A percentile compares a stretch with the other conserved stretches of the same genome.
phyloP scores from a whole-genome alignment of 2,329 filamentous ascomycete genomes.

The Cladorrhinum sp. region DNA sequence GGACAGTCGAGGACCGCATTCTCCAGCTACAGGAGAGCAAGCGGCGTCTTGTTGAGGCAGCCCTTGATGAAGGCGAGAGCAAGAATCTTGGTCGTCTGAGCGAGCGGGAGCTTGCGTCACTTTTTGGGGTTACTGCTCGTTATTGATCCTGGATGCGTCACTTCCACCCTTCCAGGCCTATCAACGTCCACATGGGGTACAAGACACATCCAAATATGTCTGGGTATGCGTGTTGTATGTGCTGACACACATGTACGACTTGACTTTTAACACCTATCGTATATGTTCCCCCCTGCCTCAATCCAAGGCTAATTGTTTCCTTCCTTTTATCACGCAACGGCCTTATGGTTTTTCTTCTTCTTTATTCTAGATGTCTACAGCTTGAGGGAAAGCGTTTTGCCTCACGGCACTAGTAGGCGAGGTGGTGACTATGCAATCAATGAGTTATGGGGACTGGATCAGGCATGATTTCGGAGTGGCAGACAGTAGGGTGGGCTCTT shows the following conservation, averaged over 20 bases:
- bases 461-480: too few relatives aligned
- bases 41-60: conserved; percentile 70
- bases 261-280: too few relatives aligned
- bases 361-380: not conserved
- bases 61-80: conserved; percentile 72
- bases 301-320: too few relatives aligned
- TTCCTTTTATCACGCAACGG: too few relatives aligned
- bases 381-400: too few relatives aligned
- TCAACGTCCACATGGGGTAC: not conserved
- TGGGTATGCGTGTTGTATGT: not conserved
- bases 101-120: conserved; percentile 63
- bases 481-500: too few relatives aligned
- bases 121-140: conserved; percentile 51
- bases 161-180: not conserved
- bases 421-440: too few relatives aligned
- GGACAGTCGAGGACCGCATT: conserved; percentile 87
- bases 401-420: too few relatives aligned
- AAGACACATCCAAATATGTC: too few relatives aligned
- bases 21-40: conserved; percentile 76
- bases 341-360: not conserved
- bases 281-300: too few relatives aligned
- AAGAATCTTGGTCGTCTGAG: conserved; percentile 65
- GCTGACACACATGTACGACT: too few relatives aligned
- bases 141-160: not conserved
- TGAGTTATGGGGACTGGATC: too few relatives aligned